Evolutionary conservation across 1,139 yeast species (phyloP).

Genomic region (Starmera stellimalicola): DNA sequence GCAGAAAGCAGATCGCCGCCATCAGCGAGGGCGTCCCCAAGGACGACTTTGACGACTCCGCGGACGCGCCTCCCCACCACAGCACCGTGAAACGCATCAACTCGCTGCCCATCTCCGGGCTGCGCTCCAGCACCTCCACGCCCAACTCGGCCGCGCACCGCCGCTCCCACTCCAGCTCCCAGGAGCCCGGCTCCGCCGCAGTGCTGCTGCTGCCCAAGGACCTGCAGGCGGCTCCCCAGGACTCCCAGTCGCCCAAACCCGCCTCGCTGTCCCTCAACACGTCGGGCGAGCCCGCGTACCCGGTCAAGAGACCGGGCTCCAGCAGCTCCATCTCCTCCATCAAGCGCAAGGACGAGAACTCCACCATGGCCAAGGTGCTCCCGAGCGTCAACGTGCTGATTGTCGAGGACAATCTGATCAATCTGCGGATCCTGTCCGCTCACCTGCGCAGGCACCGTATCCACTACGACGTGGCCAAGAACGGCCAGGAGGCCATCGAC

Average conservation of each 20-base stretch:
- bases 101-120: constrained; percentile 14
- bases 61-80: too few species aligned
- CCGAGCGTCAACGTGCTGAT: constrained; percentile 87
- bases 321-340: constrained; percentile 1
- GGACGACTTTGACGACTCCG: too few species aligned
- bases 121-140: too few species aligned
- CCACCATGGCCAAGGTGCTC: constrained; percentile 21
- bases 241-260: neutral
- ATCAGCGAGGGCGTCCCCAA: too few species aligned
- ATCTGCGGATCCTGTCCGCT: constrained; percentile 89
- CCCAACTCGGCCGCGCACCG: constrained; percentile 9
- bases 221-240: neutral
- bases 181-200: constrained; percentile 16
- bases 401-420: constrained; percentile 93
- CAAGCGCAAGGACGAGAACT: constrained; percentile 8
- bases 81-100: constrained; percentile 14
- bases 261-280: constrained; percentile 7
- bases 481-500: constrained; percentile 87
- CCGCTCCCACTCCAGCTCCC: constrained; percentile 18
- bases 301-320: constrained; percentile 1
- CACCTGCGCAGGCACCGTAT: constrained; percentile 81
- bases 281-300: constrained; percentile 3
- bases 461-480: constrained; percentile 77
- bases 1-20: too few species aligned
- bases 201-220: constrained; percentile 14